Base-by-base conservation (phyloP, 306 rosid species). In the Rosa lucieae region DNA sequence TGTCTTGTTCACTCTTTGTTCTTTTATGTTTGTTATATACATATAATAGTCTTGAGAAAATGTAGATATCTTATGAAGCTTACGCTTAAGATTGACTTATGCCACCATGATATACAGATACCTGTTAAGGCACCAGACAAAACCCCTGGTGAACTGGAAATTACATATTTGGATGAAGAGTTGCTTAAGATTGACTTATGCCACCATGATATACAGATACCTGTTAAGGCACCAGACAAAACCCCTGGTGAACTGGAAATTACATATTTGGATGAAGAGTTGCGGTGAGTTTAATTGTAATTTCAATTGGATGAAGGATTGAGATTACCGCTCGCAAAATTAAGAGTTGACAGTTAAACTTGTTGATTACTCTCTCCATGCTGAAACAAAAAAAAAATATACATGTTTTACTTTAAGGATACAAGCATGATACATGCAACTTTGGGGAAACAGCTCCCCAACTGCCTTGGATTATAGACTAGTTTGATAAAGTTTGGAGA, bases 231-330 rank as follows among this genome's bases (percentile, higher is more conserved):
- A n/a, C 98, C 97, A 68, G 98, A 37, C 32, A 92, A 86, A 78
- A 93, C 97, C 65, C 98, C 94, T 6, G 98, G 98, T 72, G 92
- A 86, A 87, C 77, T 94, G 58, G 98, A 94, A 82, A 89, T 88
- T 71, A 94, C 94, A 66, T 94, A 92, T 80, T 84, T 94, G 75
- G 97, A 94, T 69, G 93, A 94, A 87, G 98, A 94, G 75, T 75
- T 92, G 74, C 84, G 98, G 98, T 92, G 75, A 88, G 94, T 83
- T 67, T 17, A 32, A 48, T 77, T 70, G 35, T 47, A 76, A 48
- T 74, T 39, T 51, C 63, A 32, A 13, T 73, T 73, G 10, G 43
- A 72, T 49, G 63, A 72, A 29, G 29, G 42, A 49, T 72, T 49
- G 1, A 26, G 1, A 26, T 26, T 26, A 26, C 29, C 0, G 29